Base-by-base conservation (phyloP, 2,329 filamentous ascomycete genomes). In the Sclerotinia glacialis region DNA sequence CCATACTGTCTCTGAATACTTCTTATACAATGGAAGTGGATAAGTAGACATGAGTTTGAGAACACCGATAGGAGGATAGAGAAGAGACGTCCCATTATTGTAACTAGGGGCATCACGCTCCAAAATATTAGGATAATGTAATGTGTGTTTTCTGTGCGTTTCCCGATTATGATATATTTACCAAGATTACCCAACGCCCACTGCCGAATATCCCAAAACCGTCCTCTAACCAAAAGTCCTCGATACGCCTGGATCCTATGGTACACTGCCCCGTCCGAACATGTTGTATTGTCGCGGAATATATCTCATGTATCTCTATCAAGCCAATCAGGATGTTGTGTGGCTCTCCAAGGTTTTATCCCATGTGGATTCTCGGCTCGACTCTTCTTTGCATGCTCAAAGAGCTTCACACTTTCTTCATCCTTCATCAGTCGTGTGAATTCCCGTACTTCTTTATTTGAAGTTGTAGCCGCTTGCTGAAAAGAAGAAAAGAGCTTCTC, bases 251-350 rank as follows among this genome's bases (percentile, higher is more conserved):
- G 37, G 44, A 64, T 63, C 23, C 31, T 37, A 34, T 62, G 16
- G 40, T n/a, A 42, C n/a, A 42, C 16, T 55, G 26, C 23, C 7
- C 60, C 1, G 14, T 21, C 16, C 14, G 6, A 23, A 7, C 7
- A 16, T 23, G 7, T 23, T 26, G 14, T 37, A 26, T 37, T 37
- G 1, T 40, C 53, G 31, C 34, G 21, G 7, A 37, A 31, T 16
- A 26, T 23, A 34, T 3, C 47, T 70, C 42, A 75, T 56, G 55
- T 55, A 49, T 76, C 72, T 54, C 71, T 68, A 18, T 66, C 71
- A 42, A 83, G 81, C 85, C 86, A 89, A 69, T 85, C 80, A 2
- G 86, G 85, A 66, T 88, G 80, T 46, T 89, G 84, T 65, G 79
- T 81, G 26, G 85, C 80, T 58, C 79, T 81, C 86, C 86, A 89